phyloP scores from a whole-genome alignment of 768 basidiomycete species.

The Mycena floridula region DNA sequence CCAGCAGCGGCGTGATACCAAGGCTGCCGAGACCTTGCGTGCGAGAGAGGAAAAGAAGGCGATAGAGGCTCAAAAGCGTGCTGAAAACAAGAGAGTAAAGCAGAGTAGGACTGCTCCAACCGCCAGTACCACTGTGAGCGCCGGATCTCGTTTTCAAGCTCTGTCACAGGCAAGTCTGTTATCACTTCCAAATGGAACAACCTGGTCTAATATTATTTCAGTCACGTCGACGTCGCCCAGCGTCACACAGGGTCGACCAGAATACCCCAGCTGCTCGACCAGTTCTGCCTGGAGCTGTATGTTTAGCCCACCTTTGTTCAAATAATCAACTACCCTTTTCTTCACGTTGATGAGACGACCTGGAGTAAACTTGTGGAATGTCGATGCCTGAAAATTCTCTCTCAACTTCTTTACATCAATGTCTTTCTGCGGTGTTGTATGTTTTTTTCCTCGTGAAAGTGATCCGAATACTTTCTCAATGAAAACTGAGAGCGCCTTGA shows the following conservation, averaged over 20 bases:
- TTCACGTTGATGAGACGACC: background rate
- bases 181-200: background rate
- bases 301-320: background rate
- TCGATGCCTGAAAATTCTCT: constrained; percentile 2
- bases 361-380: background rate
- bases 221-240: background rate
- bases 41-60: background rate
- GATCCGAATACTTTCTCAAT: constrained; percentile 22
- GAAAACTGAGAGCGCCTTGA: constrained; percentile 15
- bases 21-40: background rate
- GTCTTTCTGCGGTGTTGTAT: constrained; percentile 15
- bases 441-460: constrained; percentile 16
- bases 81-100: background rate
- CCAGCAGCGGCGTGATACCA: background rate
- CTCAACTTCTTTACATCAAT: constrained; percentile 4
- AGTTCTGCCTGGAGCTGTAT: background rate
- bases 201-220: background rate
- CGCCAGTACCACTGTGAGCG: no score
- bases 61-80: background rate
- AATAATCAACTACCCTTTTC: background rate
- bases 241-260: background rate
- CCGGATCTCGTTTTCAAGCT: background rate
- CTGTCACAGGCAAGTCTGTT: background rate
- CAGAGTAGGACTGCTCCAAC: background rate
- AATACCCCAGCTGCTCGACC: background rate